Evolutionary conservation across 2,329 filamentous ascomycete species (phyloP).

Genomic region (Botrytis galanthina): DNA sequence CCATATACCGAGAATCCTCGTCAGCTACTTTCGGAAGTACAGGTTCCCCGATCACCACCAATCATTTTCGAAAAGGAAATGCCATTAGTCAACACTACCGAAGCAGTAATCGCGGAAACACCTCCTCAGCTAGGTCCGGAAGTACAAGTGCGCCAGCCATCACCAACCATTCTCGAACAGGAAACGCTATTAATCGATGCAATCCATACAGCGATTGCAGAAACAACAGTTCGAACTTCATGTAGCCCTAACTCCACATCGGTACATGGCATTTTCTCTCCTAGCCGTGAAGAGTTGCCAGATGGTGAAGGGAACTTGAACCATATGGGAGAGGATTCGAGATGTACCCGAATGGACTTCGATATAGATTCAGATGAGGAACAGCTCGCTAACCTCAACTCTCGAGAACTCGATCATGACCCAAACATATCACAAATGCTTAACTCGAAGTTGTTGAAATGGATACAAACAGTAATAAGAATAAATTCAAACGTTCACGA

Average conservation of each 20-base stretch:
- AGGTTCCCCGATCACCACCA: background rate
- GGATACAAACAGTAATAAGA: background rate
- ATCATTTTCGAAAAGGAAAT: background rate
- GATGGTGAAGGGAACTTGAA: background rate
- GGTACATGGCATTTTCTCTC: background rate
- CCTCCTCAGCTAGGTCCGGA: too few relatives aligned
- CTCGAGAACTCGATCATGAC: slow-evolving; percentile 1
- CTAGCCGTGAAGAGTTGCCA: background rate
- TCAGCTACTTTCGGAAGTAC: background rate
- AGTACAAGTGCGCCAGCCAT: too few relatives aligned
- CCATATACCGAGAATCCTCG: background rate
- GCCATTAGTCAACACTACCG: too few relatives aligned
- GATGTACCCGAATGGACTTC: background rate
- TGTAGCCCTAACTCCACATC: background rate
- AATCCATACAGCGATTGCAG: too few relatives aligned
- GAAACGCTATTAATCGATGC: too few relatives aligned
- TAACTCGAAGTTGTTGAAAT: background rate
- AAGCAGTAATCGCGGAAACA: too few relatives aligned
- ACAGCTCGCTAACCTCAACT: background rate
- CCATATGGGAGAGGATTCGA: background rate
- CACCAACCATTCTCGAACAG: too few relatives aligned
- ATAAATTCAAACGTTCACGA: background rate
- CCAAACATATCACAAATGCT: background rate
- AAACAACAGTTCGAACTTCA: background rate
- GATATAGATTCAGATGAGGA: slow-evolving; percentile 5